Evolutionary conservation across 352 stramenopile genomes (phyloP).

Genomic region (Phytophthora sp.): DNA sequence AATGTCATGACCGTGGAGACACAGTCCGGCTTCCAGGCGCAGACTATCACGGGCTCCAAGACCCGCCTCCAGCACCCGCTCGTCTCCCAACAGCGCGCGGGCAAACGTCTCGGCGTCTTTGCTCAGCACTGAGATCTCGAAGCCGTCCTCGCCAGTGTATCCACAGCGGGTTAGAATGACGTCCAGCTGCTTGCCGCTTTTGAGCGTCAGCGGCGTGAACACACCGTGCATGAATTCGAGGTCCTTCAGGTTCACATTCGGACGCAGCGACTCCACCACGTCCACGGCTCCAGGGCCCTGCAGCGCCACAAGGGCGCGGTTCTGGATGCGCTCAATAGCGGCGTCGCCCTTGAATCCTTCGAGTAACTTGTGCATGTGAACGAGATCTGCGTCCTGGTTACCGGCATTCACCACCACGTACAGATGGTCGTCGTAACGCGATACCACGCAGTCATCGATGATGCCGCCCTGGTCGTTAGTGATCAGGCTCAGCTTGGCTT

Average conservation of each 20-base stretch:
- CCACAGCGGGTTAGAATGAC: constrained; percentile 95
- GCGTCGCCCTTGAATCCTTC: constrained; percentile 92
- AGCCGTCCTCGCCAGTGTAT: constrained; percentile 99
- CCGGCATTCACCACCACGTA: constrained; percentile 98
- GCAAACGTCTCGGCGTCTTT: constrained; percentile 62
- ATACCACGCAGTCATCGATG: constrained; percentile 98
- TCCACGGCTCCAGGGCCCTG: constrained; percentile 93
- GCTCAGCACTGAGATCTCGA: constrained; percentile 95
- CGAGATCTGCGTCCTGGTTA: constrained; percentile 96
- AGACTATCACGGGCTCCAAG: constrained; percentile 97
- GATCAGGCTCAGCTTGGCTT: constrained; percentile 94
- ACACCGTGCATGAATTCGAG: constrained; percentile 97
- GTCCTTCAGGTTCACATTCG: constrained; percentile 90
- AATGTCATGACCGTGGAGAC: constrained; percentile 99
- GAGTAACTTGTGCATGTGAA: constrained; percentile 92
- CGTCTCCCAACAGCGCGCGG: constrained; percentile 60
- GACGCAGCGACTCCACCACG: constrained; percentile 85
- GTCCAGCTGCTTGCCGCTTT: constrained; percentile 64
- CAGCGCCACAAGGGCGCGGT: constrained; percentile 95
- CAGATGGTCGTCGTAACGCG: constrained; percentile 93
- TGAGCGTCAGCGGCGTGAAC: constrained; percentile 78
- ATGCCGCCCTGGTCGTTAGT: constrained; percentile 97
- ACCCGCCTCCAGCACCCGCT: constrained; percentile 91
- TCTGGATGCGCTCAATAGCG: constrained; percentile 93
- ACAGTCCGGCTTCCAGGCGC: constrained; percentile 97